Base-by-base conservation (phyloP, 306 rosid genomes). In the Cajanus cajan region DNA sequence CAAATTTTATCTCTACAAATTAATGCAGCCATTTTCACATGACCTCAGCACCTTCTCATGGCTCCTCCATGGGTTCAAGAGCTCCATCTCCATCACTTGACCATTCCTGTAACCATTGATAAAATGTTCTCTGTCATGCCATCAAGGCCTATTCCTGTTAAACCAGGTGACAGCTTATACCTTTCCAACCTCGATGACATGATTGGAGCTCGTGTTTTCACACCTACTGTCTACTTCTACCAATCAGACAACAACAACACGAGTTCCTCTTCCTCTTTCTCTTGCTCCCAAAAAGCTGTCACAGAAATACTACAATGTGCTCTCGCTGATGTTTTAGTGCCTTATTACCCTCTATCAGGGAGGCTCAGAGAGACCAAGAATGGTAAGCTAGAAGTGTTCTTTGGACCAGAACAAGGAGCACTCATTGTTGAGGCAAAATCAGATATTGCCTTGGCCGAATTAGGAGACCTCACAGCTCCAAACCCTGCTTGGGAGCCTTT, bases 401-500 rank as follows among this genome's bases (percentile, higher is more conserved):
- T 91, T 0, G 94, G 93, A 63, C 33, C 85, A 13, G 78, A 89
- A 24, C 92, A 89, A 80, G 99, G 98, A 34, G 97, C 92, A 39
- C 77, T 93, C 10, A 76, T 91, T 85, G 93, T 93, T 25, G 91
- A 96, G 71, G 98, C 99, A 36, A 86, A 82, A 45, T 80, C 91
- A 2, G 87, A 86, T 15, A 77, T 83, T 41, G 31, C 90, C 25
- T 71, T 90, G 21, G 79, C 78, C 4, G 89, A 91, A 64, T 73
- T 91, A 43, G 96, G 98, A 37, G 87, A 87, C 74, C 86, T 93
- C 36, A 74, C 80, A 7, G 94, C 91, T 11, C 99, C 99, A 64
- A 91, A 96, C 85, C 96, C 96, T 4, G 74, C 85, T n/a, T 96
- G 99, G 99, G 92, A 86, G 8, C 94, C 98, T 6, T 74, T 96